Base-by-base conservation (phyloP, 2,329 filamentous ascomycete species). In the Penicillium olsonii region DNA sequence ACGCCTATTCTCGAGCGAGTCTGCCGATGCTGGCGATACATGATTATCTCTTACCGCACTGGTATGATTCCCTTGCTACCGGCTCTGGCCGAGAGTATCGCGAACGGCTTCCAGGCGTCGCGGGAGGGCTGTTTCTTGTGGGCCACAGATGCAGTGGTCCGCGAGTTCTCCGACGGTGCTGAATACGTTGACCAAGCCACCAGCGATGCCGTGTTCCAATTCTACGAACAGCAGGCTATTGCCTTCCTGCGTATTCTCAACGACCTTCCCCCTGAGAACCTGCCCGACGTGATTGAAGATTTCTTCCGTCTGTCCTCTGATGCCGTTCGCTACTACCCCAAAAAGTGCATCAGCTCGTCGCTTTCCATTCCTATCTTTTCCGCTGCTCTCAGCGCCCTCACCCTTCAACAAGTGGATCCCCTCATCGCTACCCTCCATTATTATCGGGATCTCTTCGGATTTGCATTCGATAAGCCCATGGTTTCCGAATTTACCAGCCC, bases 41-140 rank as follows among this genome's bases (percentile, higher is more conserved):
- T 97, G 89, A 84, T 99, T 33, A 90, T 97, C 51, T 96, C 92
- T 0, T 97, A 97, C 71, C 84, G 94, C 57, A 94, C 87, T 2
- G 88, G 88, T 42, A 95, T 95, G 78, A 84, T 87, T 12, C 91
- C 92, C 19, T 75, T 99, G 38, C 80, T 99, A 37, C 88, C 88
- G 1, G 82, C 84, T 17, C 84, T 99, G 72, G 95, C 94, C 15
- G 88, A 92, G 61, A 95, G 92, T 71, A 82, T 99, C 49, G 90
- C 90, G 1, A 81, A 80, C 55, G 92, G 92, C 4, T 99, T 99
- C 68, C 82, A 87, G 47, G 81, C 83, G 15, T 96, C 92, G 10
- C 84, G 86, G 53, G 92, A 99, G 72, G 94, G 94, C 11, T 96
- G 92, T 69, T 99, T 99, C 79, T 79, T 99, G n/a, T 99, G 94